A percentile compares a stretch with the other conserved stretches of the same genome.
phyloP scores from a whole-genome alignment of 2,329 filamentous ascomycete genomes.

The Cordyceps fumosorosea region DNA sequence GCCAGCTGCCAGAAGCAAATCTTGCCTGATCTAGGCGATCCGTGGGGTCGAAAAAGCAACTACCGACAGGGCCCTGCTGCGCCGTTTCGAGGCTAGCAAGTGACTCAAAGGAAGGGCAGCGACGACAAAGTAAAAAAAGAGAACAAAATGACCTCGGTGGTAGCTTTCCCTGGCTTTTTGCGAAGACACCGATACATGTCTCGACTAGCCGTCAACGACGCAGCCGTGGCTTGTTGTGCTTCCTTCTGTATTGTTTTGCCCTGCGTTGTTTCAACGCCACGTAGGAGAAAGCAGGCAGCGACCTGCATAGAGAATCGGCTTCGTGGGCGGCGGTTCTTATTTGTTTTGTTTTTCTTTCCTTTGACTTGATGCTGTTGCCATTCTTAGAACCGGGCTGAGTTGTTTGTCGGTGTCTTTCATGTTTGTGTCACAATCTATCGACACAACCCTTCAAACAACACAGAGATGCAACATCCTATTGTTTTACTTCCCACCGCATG shows the following conservation, averaged over 20 bases:
- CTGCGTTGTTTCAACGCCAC: slow-evolving; percentile 8
- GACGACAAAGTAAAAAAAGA: background rate
- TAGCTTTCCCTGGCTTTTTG: background rate
- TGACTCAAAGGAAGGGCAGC: background rate
- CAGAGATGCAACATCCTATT: background rate
- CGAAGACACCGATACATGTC: background rate
- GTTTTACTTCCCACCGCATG: background rate
- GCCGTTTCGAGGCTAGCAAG: background rate
- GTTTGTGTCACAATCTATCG: too few relatives aligned
- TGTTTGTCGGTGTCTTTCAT: too few relatives aligned
- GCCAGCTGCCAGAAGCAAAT: background rate
- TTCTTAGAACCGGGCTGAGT: too few relatives aligned
- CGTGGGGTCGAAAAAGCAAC: slow-evolving; percentile 3
- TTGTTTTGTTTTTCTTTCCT: background rate
- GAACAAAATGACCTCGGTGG: background rate
- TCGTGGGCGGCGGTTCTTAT: background rate
- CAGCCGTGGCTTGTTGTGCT: background rate
- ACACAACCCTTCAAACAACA: background rate
- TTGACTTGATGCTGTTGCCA: too few relatives aligned
- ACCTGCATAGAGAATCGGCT: background rate
- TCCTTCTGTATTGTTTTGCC: background rate
- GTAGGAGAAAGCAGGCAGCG: background rate
- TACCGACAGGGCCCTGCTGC: background rate
- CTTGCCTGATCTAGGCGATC: slow-evolving; percentile 3
- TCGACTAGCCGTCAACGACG: background rate